phyloP scores from a whole-genome alignment of 176 grass and related monocot genomes.

The Rhynchospora tenuis region DNA sequence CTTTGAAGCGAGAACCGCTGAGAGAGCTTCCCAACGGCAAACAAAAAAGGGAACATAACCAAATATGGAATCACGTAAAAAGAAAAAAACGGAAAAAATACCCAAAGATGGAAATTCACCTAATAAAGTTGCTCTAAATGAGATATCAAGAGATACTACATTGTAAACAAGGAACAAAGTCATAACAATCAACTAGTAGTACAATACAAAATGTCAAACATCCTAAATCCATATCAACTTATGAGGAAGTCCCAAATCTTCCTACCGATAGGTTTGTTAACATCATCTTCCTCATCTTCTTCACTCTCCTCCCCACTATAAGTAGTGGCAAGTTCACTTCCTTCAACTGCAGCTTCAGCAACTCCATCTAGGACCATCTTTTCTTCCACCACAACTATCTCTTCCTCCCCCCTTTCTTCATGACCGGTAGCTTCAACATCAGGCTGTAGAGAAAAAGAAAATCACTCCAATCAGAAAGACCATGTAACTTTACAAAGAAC shows the following conservation, averaged over 20 bases:
- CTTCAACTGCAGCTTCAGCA: conserved; percentile 7
- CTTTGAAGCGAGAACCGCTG: no score
- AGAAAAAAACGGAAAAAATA: neutral
- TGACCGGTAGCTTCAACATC: neutral
- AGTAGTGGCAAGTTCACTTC: conserved; percentile 14
- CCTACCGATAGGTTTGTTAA: neutral
- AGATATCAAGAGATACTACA: neutral
- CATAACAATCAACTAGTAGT: neutral
- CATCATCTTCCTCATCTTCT: conserved; percentile 1
- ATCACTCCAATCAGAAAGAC: neutral
- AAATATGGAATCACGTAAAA: neutral
- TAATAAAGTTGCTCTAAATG: neutral
- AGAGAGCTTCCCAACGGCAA: no score
- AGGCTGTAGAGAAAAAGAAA: neutral
- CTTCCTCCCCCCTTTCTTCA: neutral
- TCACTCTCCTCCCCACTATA: neutral
- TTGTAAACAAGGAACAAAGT: neutral
- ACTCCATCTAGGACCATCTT: neutral
- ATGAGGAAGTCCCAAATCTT: conserved; percentile 24
- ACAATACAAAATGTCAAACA: neutral
- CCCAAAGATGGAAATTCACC: neutral
- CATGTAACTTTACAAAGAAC: neutral
- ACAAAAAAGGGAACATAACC: neutral
- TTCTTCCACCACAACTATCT: conserved; percentile 14
- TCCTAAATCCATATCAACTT: neutral